Percentiles rank a stretch among this genome's conserved stretches.
Conservation (phyloP, 495 filamentous ascomycete species). For the Aspergillus ellipticus region DNA sequence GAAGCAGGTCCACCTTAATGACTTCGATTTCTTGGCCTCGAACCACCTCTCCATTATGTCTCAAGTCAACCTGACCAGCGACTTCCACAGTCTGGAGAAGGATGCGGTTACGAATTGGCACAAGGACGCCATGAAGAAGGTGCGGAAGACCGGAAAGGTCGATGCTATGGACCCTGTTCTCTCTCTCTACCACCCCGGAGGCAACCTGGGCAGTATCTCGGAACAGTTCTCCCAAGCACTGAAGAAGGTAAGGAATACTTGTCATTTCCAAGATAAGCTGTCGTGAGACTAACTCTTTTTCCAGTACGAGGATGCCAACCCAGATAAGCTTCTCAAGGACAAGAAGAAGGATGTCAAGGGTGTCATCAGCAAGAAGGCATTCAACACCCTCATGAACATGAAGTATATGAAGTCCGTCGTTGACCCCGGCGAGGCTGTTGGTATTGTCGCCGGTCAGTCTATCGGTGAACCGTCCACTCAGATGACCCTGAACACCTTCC, state of each 20-base stretch:
- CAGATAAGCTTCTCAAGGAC: slow-evolving; percentile 69
- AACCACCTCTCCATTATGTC: slow-evolving; percentile 62
- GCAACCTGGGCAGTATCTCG: slow-evolving; percentile 79
- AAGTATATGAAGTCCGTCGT: slow-evolving; percentile 91
- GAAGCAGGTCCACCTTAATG: slow-evolving; percentile 84
- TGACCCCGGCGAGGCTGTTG: slow-evolving; percentile 97
- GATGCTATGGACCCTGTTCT: slow-evolving; percentile 74
- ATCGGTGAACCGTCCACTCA: slow-evolving; percentile 97
- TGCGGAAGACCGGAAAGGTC: slow-evolving; percentile 63
- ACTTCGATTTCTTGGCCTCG: slow-evolving; percentile 85
- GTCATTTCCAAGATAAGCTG: neutral
- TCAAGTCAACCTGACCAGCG: slow-evolving; percentile 47
- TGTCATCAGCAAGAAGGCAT: slow-evolving; percentile 64
- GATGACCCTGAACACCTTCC: slow-evolving; percentile 99
- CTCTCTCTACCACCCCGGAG: slow-evolving; percentile 67
- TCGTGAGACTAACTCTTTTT: slow-evolving; percentile 25
- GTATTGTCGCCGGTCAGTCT: slow-evolving; percentile 93
- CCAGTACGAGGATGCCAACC: slow-evolving; percentile 72
- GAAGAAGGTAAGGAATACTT: slow-evolving; percentile 43
- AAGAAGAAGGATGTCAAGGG: slow-evolving; percentile 62
- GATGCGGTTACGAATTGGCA: slow-evolving; percentile 49
- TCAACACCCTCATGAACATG: slow-evolving; percentile 76
- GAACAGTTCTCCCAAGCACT: slow-evolving; percentile 71
- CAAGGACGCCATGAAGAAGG: slow-evolving; percentile 76
- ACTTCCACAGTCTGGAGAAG: slow-evolving; percentile 52